phyloP scores from a whole-genome alignment of 306 rosid species.

The Vicia faba region DNA sequence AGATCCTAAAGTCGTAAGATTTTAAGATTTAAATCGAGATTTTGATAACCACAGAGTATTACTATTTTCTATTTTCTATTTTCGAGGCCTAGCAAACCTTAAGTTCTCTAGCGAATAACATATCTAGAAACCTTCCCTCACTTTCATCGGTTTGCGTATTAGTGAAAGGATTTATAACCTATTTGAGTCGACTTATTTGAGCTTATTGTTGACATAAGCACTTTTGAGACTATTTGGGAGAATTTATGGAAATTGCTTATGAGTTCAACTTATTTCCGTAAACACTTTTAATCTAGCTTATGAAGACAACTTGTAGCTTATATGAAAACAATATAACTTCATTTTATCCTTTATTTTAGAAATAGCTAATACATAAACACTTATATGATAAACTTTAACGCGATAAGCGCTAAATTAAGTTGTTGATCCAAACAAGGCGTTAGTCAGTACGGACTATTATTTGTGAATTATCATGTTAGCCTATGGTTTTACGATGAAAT shows the following conservation, averaged over 20 bases:
- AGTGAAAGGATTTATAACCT: background rate
- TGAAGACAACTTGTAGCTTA: background rate
- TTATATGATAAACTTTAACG: background rate
- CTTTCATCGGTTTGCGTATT: slow-evolving; percentile 12
- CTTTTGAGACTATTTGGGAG: background rate
- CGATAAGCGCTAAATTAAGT: background rate
- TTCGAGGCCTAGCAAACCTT: slow-evolving; percentile 20
- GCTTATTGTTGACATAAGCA: background rate
- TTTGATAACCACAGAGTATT: too few species aligned
- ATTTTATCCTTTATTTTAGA: background rate
- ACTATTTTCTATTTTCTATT: background rate
- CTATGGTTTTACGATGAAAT: slow-evolving; percentile 15
- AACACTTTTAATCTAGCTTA: background rate
- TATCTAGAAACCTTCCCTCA: slow-evolving; percentile 27
- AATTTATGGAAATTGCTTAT: background rate
- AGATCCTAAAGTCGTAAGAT: too few species aligned
- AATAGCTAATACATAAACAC: background rate
- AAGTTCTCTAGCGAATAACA: slow-evolving; percentile 1
- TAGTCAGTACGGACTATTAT: background rate
- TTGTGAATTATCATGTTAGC: background rate
- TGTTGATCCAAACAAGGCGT: background rate
- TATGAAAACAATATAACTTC: background rate
- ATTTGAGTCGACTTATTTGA: background rate
- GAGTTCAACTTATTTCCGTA: background rate
- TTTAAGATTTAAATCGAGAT: too few species aligned